Conservation (phyloP, 495 filamentous ascomycete genomes). For the Pyrenula massariospora region DNA sequence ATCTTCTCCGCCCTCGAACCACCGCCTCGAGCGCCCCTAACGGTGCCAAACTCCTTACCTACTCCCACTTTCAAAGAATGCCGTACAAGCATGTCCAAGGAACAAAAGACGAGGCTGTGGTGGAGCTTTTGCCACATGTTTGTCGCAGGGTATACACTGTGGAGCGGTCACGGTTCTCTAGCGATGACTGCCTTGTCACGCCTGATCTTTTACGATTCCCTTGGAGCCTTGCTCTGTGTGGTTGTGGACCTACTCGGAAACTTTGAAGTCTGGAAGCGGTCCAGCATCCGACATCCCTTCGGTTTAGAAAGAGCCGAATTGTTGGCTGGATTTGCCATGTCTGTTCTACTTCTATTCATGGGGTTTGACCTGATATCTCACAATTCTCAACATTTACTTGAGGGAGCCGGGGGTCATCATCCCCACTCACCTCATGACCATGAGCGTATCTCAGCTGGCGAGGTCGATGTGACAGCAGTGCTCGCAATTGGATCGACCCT, state of each 20-base stretch:
- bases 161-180: conserved; percentile 74
- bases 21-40: conserved; percentile 73
- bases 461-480: conserved; percentile 70
- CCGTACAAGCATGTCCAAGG: conserved; percentile 70
- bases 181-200: conserved; percentile 89
- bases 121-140: conserved; percentile 87
- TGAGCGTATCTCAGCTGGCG: conserved; percentile 57
- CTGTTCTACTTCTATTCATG: conserved; percentile 89
- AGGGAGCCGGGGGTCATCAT: conserved; percentile 44
- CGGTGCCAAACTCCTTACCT: conserved; percentile 84
- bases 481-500: conserved; percentile 82
- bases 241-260: conserved; percentile 85
- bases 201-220: conserved; percentile 85
- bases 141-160: conserved; percentile 72
- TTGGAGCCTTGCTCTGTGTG: conserved; percentile 87
- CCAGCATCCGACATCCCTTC: conserved; percentile 87
- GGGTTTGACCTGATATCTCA: conserved; percentile 91
- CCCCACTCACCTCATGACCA: conserved; percentile 61
- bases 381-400: conserved; percentile 77
- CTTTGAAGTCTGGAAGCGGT: conserved; percentile 95
- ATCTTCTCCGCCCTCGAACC: conserved; percentile 76
- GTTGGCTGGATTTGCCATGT: conserved; percentile 93
- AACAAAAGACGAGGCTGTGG: conserved; percentile 68
- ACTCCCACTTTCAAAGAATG: conserved; percentile 86
- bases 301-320: conserved; percentile 87